Percentiles rank a stretch among this genome's conserved stretches.
Evolutionary conservation across 2,329 filamentous ascomycete species (phyloP).

Genomic region (Arthrobotrys iridis): DNA sequence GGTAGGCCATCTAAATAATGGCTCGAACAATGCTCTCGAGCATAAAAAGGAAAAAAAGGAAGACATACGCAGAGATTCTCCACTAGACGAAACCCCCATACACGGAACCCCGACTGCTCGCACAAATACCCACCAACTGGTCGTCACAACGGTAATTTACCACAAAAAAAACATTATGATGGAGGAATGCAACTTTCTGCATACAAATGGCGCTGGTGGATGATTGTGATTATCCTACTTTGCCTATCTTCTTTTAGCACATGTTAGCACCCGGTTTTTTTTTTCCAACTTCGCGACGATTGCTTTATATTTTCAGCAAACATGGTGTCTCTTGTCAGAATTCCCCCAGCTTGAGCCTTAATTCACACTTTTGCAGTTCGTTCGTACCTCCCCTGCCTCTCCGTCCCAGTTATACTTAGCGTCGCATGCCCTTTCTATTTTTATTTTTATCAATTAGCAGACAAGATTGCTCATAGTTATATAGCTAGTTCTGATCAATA

Average conservation of each 20-base stretch:
- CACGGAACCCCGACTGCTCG: too few relatives aligned
- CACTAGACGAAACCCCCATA: slow-evolving; percentile 1
- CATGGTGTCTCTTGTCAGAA: slow-evolving; percentile 1
- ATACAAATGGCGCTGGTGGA: too few relatives aligned
- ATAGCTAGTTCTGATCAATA: too few relatives aligned
- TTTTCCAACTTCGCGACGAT: too few relatives aligned
- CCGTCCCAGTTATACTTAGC: slow-evolving; percentile 50
- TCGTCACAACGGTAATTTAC: too few relatives aligned
- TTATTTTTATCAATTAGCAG: neutral
- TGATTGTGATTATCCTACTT: too few relatives aligned
- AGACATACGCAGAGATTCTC: neutral
- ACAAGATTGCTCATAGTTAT: neutral
- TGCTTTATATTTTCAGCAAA: too few relatives aligned
- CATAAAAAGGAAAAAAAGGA: neutral
- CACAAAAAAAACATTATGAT: too few relatives aligned
- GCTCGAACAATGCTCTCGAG: neutral
- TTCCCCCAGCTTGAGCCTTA: neutral
- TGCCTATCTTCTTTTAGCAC: neutral
- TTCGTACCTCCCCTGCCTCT: neutral
- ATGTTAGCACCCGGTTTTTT: neutral
- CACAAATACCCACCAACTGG: too few relatives aligned
- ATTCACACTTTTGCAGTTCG: too few relatives aligned
- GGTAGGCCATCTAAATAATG: slow-evolving; percentile 14
- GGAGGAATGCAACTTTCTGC: too few relatives aligned
- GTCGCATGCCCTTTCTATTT: slow-evolving; percentile 23